A percentile compares a stretch with the other conserved stretches of the same genome.
phyloP scores from a whole-genome alignment of 2,329 filamentous ascomycete species.

The Xylaria sp. region DNA sequence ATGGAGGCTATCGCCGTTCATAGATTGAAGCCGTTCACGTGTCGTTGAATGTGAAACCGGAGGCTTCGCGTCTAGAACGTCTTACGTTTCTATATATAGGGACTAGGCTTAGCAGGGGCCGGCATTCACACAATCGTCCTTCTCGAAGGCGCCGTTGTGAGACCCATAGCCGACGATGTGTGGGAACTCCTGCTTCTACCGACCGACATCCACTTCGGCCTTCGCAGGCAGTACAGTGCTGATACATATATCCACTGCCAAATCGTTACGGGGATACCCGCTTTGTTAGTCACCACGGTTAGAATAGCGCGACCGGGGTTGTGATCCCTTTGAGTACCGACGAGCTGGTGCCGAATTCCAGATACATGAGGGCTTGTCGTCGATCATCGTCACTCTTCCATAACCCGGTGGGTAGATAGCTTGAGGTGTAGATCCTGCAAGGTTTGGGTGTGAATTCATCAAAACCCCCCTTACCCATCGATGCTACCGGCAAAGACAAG shows the following conservation, averaged over 20 bases:
- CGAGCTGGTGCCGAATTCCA: conserved; percentile 18
- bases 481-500: conserved; percentile 6
- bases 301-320: not conserved
- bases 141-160: not conserved
- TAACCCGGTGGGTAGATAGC: conserved; percentile 2
- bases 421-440: conserved; percentile 16
- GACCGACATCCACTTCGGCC: not conserved
- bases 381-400: conserved; percentile 10
- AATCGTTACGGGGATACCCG: not conserved
- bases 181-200: not conserved
- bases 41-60: conserved; percentile 16
- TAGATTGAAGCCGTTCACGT: conserved; percentile 11
- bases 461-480: conserved; percentile 22
- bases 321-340: conserved; percentile 10
- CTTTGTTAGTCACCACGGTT: not conserved
- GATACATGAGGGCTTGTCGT: conserved; percentile 17
- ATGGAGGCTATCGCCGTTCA: not conserved
- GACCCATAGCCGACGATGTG: not conserved
- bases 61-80: conserved; percentile 7
- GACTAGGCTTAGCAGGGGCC: not conserved
- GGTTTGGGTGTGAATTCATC: conserved; percentile 14
- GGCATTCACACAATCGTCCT: conserved; percentile 2
- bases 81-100: conserved; percentile 25
- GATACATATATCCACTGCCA: no score
- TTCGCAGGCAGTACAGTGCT: no score